phyloP scores from a whole-genome alignment of 2,329 filamentous ascomycete genomes.

The Talaromyces sp. region DNA sequence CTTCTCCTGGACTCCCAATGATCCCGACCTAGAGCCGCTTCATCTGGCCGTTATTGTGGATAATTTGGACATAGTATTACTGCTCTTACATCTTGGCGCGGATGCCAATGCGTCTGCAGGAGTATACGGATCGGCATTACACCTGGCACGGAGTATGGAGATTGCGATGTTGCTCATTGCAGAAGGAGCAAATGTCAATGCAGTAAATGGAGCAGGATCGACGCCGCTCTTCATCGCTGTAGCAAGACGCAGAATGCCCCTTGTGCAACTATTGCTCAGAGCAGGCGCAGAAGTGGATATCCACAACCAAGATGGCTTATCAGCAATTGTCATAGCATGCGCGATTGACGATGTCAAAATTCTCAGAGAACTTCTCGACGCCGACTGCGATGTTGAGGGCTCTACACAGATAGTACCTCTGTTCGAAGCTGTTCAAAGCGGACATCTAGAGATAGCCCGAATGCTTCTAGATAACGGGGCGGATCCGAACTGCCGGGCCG shows the following conservation, averaged over 20 bases:
- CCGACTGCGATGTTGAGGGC: neutral
- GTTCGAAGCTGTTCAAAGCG: neutral
- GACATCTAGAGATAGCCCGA: neutral
- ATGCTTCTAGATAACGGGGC: neutral
- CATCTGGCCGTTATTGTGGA: neutral
- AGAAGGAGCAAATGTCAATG: neutral
- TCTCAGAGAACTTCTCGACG: too few species aligned
- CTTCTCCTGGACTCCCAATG: neutral
- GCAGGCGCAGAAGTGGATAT: neutral
- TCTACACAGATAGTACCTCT: neutral
- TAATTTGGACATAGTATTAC: neutral
- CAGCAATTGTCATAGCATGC: neutral
- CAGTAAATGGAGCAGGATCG: neutral
- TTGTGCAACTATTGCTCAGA: neutral
- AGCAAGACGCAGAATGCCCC: neutral
- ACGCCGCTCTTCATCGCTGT: neutral
- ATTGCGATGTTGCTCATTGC: neutral
- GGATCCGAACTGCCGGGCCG: neutral
- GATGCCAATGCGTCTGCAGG: neutral
- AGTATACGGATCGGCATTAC: neutral
- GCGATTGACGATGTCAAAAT: neutral
- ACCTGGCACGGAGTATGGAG: neutral
- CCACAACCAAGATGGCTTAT: neutral
- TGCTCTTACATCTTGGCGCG: neutral
- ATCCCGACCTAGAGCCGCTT: neutral